Base-by-base conservation (phyloP, 768 basidiomycete species). In the Auriscalpium vulgare region DNA sequence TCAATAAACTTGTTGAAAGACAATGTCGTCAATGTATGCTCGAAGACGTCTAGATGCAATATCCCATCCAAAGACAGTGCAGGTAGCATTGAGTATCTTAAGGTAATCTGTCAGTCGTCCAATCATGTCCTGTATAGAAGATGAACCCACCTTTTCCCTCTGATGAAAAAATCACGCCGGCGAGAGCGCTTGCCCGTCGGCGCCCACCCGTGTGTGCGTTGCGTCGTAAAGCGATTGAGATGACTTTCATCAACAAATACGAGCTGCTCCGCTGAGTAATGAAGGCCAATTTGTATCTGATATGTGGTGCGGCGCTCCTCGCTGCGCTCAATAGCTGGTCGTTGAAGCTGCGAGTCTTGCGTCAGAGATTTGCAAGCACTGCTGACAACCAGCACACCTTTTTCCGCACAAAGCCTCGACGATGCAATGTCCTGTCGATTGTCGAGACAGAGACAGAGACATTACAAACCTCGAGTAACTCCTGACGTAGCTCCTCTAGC, bases 171-270 rank as follows among this genome's bases (percentile, higher is more conserved):
- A 45, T 59, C 61, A 34, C 60, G 53, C 6, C 58, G 57, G 14
- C 59, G 56, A 23, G 66, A 68, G 19, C 58, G 53, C 1, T 36
- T 23, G 1, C 69, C 69, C 10, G 19, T 48, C 8, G 62, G 61
- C 2, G 68, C 64, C 71, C 71, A 74, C 5, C 62, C 70, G 9
- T 38, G 53, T 21, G 54, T 52, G 4, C 66, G 51, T 13, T 59
- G 57, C 2, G 59, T 57, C 3, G 65, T 70, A 7, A 57, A 58
- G 2, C 65, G 61, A 54, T 72, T 68, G 58, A 65, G 70, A 5
- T 66, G 62, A 51, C 63, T 67, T 51, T 74, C 72, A 53, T 75
- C 73, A 2, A 71, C 62, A 52, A 73, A 73, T 2, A 73, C 65
- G 10, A 67, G 66, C 36, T 62, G 60, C 3, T 62, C 57, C 1